Percentiles rank a stretch among this genome's conserved stretches.
Evolutionary conservation across 1,284 basidiomycete species (phyloP).

Genomic region (Chondrostereum purpureum): DNA sequence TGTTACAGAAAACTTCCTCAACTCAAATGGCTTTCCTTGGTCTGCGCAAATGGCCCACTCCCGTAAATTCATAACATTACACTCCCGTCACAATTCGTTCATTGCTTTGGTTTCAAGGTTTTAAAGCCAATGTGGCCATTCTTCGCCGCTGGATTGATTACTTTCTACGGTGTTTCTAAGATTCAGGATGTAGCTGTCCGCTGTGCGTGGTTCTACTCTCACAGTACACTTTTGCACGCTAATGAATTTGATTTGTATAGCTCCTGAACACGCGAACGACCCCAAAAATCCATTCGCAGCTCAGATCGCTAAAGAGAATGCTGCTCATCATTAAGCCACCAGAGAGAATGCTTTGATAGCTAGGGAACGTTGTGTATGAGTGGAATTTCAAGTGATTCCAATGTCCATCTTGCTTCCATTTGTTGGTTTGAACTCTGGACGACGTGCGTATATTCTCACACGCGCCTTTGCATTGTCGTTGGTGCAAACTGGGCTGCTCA

Average conservation of each 20-base stretch:
- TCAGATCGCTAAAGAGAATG: constrained; percentile 52
- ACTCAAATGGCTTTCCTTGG: constrained; percentile 65
- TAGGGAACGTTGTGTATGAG: background rate
- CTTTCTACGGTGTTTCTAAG: constrained; percentile 58
- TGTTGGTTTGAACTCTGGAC: too few species aligned
- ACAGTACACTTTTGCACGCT: constrained; percentile 5
- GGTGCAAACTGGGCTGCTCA: too few species aligned
- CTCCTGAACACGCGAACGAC: constrained; percentile 61
- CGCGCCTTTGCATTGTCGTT: too few species aligned
- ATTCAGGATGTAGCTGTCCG: constrained; percentile 59
- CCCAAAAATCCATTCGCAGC: constrained; percentile 76
- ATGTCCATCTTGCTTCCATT: too few species aligned
- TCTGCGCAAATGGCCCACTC: constrained; percentile 73
- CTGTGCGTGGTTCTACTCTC: constrained; percentile 42
- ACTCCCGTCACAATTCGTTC: background rate
- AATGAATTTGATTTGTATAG: constrained; percentile 27
- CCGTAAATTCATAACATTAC: constrained; percentile 38
- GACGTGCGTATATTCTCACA: too few species aligned
- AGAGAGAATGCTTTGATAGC: background rate
- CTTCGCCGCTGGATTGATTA: constrained; percentile 54
- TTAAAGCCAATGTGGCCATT: constrained; percentile 72
- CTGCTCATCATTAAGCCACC: constrained; percentile 9
- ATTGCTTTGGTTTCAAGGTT: constrained; percentile 35
- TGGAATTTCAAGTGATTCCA: too few species aligned
- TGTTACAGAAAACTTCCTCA: background rate